These are phyloP conservation scores for Mycena galericulata DNA, from an alignment of 768 basidiomycete genomes.

Conservation along the genomic window DNA sequence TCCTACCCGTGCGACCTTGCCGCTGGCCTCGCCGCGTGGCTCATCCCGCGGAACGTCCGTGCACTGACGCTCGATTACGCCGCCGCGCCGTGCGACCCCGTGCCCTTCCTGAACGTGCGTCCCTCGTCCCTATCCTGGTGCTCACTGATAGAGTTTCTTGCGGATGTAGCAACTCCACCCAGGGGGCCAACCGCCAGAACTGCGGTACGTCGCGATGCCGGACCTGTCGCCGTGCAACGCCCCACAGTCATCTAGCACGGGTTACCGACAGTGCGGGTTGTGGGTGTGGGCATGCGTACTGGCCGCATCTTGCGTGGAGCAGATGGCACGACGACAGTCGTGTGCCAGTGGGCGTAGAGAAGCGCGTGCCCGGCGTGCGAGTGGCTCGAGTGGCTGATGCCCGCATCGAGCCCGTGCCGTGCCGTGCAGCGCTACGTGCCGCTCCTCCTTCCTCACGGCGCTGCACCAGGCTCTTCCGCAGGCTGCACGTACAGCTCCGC, in stretches of 20 bases:
- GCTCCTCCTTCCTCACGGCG: no score
- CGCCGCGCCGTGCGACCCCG: constrained; percentile 53
- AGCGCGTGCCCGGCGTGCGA: constrained; percentile 58
- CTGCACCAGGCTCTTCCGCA: no score
- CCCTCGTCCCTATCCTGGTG: neutral
- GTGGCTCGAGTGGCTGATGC: constrained; percentile 75
- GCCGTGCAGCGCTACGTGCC: no score
- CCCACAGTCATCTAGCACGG: constrained; percentile 64
- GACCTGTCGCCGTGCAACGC: constrained; percentile 58
- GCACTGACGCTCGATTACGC: constrained; percentile 60
- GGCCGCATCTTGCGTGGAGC: constrained; percentile 56
- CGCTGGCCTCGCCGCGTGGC: constrained; percentile 73
- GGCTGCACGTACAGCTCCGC: no score
- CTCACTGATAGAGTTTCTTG: constrained; percentile 16
- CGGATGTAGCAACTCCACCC: constrained; percentile 65
- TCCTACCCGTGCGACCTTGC: constrained; percentile 74
- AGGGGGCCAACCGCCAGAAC: constrained; percentile 63
- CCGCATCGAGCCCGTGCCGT: no score
- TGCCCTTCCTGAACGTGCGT: constrained; percentile 57
- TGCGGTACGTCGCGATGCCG: constrained; percentile 69
- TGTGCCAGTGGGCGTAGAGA: constrained; percentile 71
- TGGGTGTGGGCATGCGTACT: constrained; percentile 66
- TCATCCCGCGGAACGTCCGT: constrained; percentile 67
- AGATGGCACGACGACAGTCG: constrained; percentile 50
- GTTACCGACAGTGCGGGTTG: constrained; percentile 71